Evolutionary conservation across 2,329 filamentous ascomycete species (phyloP).

Genomic region (Lithohypha guttulata): DNA sequence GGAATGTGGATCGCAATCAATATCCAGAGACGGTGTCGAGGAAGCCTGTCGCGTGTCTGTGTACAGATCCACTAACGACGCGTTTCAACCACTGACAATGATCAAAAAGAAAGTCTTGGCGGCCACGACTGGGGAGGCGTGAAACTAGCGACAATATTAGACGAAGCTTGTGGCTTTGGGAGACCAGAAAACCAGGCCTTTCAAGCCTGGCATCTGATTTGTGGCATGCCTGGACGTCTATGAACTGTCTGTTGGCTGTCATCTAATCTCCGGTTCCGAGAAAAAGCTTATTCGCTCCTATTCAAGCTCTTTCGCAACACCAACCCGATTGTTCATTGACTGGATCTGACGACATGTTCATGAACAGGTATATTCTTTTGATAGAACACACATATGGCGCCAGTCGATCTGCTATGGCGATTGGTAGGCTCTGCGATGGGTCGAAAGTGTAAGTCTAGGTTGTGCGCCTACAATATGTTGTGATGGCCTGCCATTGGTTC

Average conservation of each 20-base stretch:
- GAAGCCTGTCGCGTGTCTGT: too few species aligned
- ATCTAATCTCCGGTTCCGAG: constrained; percentile 2
- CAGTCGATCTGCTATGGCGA: constrained; percentile 5
- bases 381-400: constrained; percentile 6
- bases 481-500: background rate
- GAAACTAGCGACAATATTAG: constrained; percentile 5
- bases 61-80: too few species aligned
- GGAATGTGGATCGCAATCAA: constrained; percentile 10
- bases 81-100: background rate
- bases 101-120: background rate
- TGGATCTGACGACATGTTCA: background rate
- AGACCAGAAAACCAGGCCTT: too few species aligned
- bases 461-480: background rate
- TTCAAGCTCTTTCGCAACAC: background rate
- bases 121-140: background rate
- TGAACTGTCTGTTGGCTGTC: too few species aligned
- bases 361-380: background rate
- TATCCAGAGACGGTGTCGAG: background rate
- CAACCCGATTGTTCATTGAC: background rate
- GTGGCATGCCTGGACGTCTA: constrained; percentile 1
- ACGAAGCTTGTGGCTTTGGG: background rate
- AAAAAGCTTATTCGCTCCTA: constrained; percentile 7
- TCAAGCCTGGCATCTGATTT: background rate
- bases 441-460: constrained; percentile 4
- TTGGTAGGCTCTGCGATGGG: constrained; percentile 5